phyloP scores from a whole-genome alignment of 805 yeast species.

The Zygosaccharomyces gambellarensis region DNA sequence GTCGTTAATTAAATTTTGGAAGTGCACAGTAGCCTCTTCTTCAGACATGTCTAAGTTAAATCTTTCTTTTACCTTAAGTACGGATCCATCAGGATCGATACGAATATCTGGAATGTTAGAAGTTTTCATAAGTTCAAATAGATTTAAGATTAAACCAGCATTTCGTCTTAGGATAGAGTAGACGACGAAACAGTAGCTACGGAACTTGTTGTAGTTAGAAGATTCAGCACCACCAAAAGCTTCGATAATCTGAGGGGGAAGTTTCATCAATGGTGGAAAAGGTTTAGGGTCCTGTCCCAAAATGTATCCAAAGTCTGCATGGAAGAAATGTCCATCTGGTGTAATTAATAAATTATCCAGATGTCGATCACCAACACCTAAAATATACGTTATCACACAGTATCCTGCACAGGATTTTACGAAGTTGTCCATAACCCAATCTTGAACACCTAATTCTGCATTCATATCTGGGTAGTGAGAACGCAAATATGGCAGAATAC shows the following conservation, averaged over 20 bases:
- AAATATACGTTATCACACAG: conserved; percentile 87
- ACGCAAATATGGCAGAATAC: conserved; percentile 67
- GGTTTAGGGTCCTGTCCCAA: conserved; percentile 97
- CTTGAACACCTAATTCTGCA: conserved; percentile 35
- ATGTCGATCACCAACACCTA: conserved; percentile 98
- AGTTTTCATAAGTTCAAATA: conserved; percentile 90
- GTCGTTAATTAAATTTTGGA: conserved; percentile 89
- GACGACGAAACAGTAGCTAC: conserved; percentile 91
- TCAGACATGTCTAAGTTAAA: conserved; percentile 91
- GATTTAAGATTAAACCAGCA: conserved; percentile 80
- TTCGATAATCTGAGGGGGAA: conserved; percentile 93
- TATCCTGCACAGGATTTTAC: conserved; percentile 96
- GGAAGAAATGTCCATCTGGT: conserved; percentile 88
- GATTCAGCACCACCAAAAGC: conserved; percentile 95
- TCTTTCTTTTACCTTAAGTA: conserved; percentile 88
- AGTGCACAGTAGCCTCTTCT: conserved; percentile 91
- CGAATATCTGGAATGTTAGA: conserved; percentile 88
- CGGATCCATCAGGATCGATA: conserved; percentile 78
- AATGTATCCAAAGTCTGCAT: conserved; percentile 96
- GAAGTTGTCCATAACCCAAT: conserved; percentile 82
- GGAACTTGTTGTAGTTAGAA: conserved; percentile 77
- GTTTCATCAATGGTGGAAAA: conserved; percentile 95
- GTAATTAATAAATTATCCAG: conserved; percentile 80
- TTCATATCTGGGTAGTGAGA: conserved; percentile 54
- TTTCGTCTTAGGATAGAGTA: conserved; percentile 86